phyloP scores from a whole-genome alignment of 768 basidiomycete genomes.

The Sarcodon sp. region DNA sequence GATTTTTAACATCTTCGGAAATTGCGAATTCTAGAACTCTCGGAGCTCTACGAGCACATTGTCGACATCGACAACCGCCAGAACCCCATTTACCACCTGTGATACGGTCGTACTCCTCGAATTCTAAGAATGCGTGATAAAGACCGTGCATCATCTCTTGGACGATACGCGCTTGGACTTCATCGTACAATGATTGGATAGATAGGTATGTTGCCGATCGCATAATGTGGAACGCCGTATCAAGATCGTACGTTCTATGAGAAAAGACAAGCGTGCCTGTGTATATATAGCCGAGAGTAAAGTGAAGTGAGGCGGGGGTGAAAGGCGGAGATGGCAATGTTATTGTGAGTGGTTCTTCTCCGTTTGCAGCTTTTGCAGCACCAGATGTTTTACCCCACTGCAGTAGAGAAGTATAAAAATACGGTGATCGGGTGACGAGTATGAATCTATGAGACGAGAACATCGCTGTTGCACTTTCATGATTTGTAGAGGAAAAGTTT shows the following conservation, averaged over 20 bases:
- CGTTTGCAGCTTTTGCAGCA: constrained; percentile 16
- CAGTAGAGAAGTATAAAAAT: constrained; percentile 75
- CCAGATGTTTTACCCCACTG: constrained; percentile 37
- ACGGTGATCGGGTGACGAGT: constrained; percentile 77
- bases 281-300: constrained; percentile 90
- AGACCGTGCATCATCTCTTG: constrained; percentile 88
- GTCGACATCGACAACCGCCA: constrained; percentile 74
- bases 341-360: constrained; percentile 41
- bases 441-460: constrained; percentile 93
- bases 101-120: constrained; percentile 64
- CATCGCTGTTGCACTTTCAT: constrained; percentile 63
- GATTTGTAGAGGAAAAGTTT: constrained; percentile 47
- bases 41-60: constrained; percentile 71
- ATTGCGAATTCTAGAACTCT: constrained; percentile 76
- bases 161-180: constrained; percentile 72
- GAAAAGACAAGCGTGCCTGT: constrained; percentile 91
- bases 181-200: constrained; percentile 59
- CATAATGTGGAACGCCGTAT: constrained; percentile 84
- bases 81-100: constrained; percentile 72
- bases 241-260: constrained; percentile 85
- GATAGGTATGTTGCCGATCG: constrained; percentile 72
- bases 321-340: constrained; percentile 86
- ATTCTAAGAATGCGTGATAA: constrained; percentile 72
- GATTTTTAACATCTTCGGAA: constrained; percentile 65
- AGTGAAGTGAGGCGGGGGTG: constrained; percentile 87